Percentiles rank a stretch among this genome's conserved stretches.
phyloP scores from a whole-genome alignment of 768 basidiomycete species.

The Xerocomellus intermedius region DNA sequence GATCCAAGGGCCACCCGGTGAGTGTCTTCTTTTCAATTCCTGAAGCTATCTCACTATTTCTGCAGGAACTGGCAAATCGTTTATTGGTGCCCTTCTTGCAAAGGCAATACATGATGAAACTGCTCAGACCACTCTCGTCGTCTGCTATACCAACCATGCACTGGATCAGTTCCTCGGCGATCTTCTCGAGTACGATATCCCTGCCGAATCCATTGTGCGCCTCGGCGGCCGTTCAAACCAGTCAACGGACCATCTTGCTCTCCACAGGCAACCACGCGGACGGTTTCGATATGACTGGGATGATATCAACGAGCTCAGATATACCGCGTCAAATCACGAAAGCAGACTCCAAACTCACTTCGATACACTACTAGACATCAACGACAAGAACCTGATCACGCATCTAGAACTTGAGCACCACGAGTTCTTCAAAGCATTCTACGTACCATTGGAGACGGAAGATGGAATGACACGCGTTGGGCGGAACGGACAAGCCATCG shows the following conservation, averaged over 20 bases:
- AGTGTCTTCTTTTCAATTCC: background rate
- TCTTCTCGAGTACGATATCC: constrained; percentile 57
- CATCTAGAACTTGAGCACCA: constrained; percentile 47
- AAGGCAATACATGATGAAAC: constrained; percentile 54
- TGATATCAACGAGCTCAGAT: constrained; percentile 17
- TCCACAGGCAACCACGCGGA: constrained; percentile 28
- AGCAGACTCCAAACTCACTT: constrained; percentile 17
- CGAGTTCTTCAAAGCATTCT: constrained; percentile 45
- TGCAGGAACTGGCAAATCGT: constrained; percentile 70
- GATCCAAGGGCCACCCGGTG: constrained; percentile 73
- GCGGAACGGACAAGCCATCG: constrained; percentile 37
- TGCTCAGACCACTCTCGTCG: constrained; percentile 51
- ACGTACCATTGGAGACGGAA: constrained; percentile 30
- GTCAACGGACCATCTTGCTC: constrained; percentile 42
- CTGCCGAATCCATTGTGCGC: constrained; percentile 48
- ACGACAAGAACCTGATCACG: constrained; percentile 34
- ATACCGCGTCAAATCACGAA: constrained; percentile 36
- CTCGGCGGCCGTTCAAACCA: constrained; percentile 54
- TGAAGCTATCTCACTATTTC: background rate
- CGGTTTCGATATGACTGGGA: background rate
- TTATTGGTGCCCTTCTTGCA: constrained; percentile 62
- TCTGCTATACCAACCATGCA: constrained; percentile 74
- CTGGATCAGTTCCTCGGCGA: constrained; percentile 66
- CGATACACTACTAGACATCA: constrained; percentile 15
- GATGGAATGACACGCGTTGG: constrained; percentile 51